phyloP scores from a whole-genome alignment of 2,329 filamentous ascomycete genomes.

The Sordariomycetes sp. region DNA sequence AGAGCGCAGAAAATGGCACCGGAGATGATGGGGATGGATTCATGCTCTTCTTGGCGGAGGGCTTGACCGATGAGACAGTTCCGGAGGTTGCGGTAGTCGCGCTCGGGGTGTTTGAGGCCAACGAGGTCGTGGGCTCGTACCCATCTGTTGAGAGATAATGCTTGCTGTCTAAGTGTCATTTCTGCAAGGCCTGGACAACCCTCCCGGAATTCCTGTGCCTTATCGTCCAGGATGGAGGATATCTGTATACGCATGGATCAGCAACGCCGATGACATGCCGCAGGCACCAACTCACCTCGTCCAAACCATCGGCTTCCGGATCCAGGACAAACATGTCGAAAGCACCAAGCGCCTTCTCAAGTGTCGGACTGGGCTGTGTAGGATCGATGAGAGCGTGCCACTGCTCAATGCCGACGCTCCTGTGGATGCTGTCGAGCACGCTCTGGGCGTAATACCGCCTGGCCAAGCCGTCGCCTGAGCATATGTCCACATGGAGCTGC shows the following conservation, averaged over 20 bases:
- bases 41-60: slow-evolving; percentile 61
- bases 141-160: slow-evolving; percentile 59
- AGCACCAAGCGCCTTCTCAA: slow-evolving; percentile 46
- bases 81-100: slow-evolving; percentile 67
- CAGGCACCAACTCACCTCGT: slow-evolving; percentile 44
- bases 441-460: slow-evolving; percentile 69
- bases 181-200: slow-evolving; percentile 42
- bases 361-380: slow-evolving; percentile 54
- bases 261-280: background rate
- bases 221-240: slow-evolving; percentile 52
- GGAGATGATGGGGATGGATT: slow-evolving; percentile 78
- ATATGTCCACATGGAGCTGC: slow-evolving; percentile 51
- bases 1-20: slow-evolving; percentile 79
- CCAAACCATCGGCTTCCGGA: slow-evolving; percentile 62
- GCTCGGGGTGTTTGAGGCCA: slow-evolving; percentile 55
- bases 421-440: slow-evolving; percentile 71
- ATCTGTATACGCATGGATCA: slow-evolving; percentile 38
- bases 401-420: slow-evolving; percentile 66
- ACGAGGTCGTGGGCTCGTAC: slow-evolving; percentile 59
- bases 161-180: slow-evolving; percentile 56
- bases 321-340: slow-evolving; percentile 87
- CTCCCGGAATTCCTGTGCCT: slow-evolving; percentile 46
- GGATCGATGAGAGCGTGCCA: slow-evolving; percentile 46
- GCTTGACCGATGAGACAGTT: slow-evolving; percentile 86
- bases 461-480: slow-evolving; percentile 66